phyloP scores from a whole-genome alignment of 495 filamentous ascomycete genomes.

The Xylaria cubensis region DNA sequence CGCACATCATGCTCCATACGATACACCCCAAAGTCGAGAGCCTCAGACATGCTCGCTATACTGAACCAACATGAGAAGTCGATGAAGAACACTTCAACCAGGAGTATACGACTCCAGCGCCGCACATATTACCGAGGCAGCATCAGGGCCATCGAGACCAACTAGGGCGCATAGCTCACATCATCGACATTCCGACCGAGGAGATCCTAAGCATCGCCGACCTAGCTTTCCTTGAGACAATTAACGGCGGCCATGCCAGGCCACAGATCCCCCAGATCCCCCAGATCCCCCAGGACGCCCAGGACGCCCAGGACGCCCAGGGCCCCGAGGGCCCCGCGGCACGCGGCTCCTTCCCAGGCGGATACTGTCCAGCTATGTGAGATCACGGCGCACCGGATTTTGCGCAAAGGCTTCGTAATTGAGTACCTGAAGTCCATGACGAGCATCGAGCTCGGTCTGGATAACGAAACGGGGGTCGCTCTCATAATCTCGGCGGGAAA shows the following conservation, averaged over 20 bases:
- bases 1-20: background rate
- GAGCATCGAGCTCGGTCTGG: conserved; percentile 19
- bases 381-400: conserved; percentile 23
- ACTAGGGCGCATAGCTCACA: background rate
- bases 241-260: background rate
- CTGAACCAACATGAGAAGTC: background rate
- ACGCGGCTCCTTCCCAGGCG: background rate
- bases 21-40: background rate
- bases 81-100: background rate
- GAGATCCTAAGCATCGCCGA: background rate
- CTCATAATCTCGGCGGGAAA: conserved; percentile 21
- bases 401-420: conserved; percentile 24
- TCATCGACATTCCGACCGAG: background rate
- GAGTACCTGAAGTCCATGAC: conserved; percentile 18
- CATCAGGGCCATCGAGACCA: background rate
- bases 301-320: too few species aligned
- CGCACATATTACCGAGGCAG: background rate
- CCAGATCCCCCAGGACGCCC: background rate
- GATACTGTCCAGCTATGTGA: conserved; percentile 19
- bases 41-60: background rate
- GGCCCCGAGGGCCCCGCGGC: background rate
- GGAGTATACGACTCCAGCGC: background rate
- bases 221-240: background rate
- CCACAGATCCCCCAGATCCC: background rate
- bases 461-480: conserved; percentile 19